phyloP scores from a whole-genome alignment of 805 yeast genomes.

The Pachysolen tannophilus region DNA sequence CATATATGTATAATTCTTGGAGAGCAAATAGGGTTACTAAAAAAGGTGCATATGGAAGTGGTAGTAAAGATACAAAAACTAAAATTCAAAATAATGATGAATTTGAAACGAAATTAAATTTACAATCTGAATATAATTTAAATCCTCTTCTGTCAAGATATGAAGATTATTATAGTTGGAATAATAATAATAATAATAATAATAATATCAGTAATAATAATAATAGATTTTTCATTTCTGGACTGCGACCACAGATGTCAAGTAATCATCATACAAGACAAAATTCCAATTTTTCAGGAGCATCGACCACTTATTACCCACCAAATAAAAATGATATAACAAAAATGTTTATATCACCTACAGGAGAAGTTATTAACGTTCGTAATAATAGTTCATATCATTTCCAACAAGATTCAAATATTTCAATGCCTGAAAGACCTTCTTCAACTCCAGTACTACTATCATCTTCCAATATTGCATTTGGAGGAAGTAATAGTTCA shows the following conservation, averaged over 20 bases:
- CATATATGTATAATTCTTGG: conserved; percentile 7
- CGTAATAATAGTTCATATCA: background rate
- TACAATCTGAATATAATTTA: conserved; percentile 2
- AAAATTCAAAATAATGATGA: background rate
- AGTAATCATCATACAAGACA: conserved; percentile 17
- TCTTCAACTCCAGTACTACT: background rate
- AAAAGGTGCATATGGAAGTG: conserved; percentile 12
- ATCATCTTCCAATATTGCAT: background rate
- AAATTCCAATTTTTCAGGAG: no score
- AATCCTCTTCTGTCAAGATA: background rate
- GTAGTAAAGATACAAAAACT: conserved; percentile 4
- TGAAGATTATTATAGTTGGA: background rate
- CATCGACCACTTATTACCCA: no score
- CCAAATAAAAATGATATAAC: conserved; percentile 25
- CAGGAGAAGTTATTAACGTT: conserved; percentile 50
- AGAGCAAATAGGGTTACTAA: conserved; percentile 46
- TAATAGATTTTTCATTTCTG: background rate
- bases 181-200: background rate
- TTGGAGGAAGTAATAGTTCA: background rate
- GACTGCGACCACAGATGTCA: conserved; percentile 1
- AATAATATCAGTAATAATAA: background rate
- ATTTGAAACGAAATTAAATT: background rate
- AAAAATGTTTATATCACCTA: conserved; percentile 68
- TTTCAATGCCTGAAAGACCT: background rate
- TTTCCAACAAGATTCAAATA: background rate